Conservation (phyloP, 768 basidiomycete species). For the Leucogyrophana mollusca region DNA sequence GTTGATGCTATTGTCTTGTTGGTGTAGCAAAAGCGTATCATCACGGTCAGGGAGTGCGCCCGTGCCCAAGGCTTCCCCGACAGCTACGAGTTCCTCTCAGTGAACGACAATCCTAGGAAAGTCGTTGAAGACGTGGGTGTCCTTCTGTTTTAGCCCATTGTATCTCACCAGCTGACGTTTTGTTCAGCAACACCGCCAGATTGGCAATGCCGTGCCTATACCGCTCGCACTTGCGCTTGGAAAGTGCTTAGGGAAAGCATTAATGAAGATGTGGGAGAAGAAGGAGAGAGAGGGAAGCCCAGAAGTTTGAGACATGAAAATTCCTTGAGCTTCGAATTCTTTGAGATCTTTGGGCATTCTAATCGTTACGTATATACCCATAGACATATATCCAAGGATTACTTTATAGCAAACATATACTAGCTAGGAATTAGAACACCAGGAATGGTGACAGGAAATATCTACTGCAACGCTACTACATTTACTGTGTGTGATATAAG, state of each 20-base stretch:
- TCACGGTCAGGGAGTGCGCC: constrained; percentile 67
- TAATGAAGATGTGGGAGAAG: constrained; percentile 45
- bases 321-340: too few species aligned
- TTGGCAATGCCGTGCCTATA: constrained; percentile 79
- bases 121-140: constrained; percentile 52
- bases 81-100: constrained; percentile 57
- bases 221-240: constrained; percentile 67
- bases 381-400: too few species aligned
- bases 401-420: too few species aligned
- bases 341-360: too few species aligned
- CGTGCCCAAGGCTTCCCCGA: constrained; percentile 82
- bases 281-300: constrained; percentile 45
- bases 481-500: too few species aligned
- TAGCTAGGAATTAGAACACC: too few species aligned
- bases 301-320: constrained; percentile 37
- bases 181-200: constrained; percentile 67
- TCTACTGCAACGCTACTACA: too few species aligned
- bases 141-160: constrained; percentile 1
- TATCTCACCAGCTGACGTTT: background rate
- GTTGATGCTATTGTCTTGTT: background rate
- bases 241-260: constrained; percentile 39
- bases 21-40: constrained; percentile 65
- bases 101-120: constrained; percentile 30
- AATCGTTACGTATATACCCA: too few species aligned
- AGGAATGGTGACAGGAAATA: too few species aligned